Conservation (phyloP, 108 stramenopile genomes). For the Aurantiochytrium sp. region DNA sequence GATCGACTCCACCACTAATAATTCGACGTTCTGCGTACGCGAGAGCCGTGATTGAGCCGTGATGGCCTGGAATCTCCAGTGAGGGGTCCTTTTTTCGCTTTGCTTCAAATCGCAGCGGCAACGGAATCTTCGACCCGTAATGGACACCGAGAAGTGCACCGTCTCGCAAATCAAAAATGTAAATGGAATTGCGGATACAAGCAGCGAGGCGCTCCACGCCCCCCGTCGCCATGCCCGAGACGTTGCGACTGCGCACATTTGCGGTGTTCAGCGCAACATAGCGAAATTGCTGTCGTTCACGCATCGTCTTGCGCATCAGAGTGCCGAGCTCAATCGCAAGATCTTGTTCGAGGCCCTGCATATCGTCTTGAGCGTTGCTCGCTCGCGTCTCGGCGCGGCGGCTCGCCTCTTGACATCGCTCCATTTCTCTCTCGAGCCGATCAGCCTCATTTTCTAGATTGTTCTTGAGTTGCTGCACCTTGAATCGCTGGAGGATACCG, state of each 20-base stretch:
- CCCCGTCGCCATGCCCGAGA: background rate
- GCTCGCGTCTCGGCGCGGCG: background rate
- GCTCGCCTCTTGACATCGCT: background rate
- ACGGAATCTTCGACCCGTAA: background rate
- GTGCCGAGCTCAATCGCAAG: background rate
- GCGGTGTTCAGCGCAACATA: background rate
- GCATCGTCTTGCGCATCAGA: background rate
- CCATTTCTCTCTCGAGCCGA: background rate
- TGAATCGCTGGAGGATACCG: slow-evolving; percentile 7
- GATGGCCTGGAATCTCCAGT: background rate
- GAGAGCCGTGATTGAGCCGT: background rate
- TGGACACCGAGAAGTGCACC: background rate
- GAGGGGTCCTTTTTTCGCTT: background rate
- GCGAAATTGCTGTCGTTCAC: background rate
- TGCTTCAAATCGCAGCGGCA: background rate
- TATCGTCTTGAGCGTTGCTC: background rate
- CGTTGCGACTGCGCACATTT: background rate
- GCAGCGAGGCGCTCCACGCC: background rate
- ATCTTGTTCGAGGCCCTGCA: background rate
- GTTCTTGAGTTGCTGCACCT: background rate
- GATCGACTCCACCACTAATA: background rate
- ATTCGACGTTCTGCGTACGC: background rate
- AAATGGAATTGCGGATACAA: background rate
- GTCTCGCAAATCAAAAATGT: slow-evolving; percentile 2
- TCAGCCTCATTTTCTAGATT: background rate